Conservation (phyloP, 257 asterid genomes). For the Rhazya stricta region DNA sequence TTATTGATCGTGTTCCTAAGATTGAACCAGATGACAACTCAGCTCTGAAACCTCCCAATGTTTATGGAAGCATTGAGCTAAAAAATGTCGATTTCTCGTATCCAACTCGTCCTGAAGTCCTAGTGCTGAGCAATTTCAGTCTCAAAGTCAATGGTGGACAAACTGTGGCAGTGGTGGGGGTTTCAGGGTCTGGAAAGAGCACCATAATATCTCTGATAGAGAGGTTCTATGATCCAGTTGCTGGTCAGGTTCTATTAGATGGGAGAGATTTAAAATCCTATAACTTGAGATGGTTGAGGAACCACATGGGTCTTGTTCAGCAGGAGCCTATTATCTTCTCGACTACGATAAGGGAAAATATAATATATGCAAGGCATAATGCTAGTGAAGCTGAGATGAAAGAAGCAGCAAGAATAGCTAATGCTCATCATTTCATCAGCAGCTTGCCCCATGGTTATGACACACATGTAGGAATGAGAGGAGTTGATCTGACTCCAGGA, state of each 20-base stretch:
- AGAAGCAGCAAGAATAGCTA: constrained; percentile 98
- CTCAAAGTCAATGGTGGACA: constrained; percentile 97
- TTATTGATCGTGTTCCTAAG: constrained; percentile 85
- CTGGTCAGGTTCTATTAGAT: constrained; percentile 85
- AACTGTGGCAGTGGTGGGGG: constrained; percentile 96
- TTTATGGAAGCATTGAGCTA: constrained; percentile 94
- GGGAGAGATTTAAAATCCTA: constrained; percentile 89
- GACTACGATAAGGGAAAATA: constrained; percentile 87
- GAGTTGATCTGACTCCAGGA: constrained; percentile 98
- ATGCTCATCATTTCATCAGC: constrained; percentile 98
- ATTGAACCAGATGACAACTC: constrained; percentile 93
- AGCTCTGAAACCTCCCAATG: constrained; percentile 94
- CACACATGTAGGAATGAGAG: constrained; percentile 99
- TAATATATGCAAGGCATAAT: constrained; percentile 95
- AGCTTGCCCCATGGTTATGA: constrained; percentile 99
- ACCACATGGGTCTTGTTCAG: constrained; percentile 92
- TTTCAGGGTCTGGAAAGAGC: constrained; percentile 98
- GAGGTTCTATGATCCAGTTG: constrained; percentile 88
- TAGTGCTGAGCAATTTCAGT: constrained; percentile 96
- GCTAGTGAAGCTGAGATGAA: constrained; percentile 99
- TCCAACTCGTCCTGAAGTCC: constrained; percentile 86
- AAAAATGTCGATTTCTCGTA: constrained; percentile 87
- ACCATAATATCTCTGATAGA: constrained; percentile 87
- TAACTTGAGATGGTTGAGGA: constrained; percentile 97
- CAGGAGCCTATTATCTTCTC: constrained; percentile 98